Percentiles rank a stretch among this genome's conserved stretches.
These are phyloP conservation scores for Thelephora terrestris DNA, from an alignment of 1,284 basidiomycete species.

Conservation along the genomic window DNA sequence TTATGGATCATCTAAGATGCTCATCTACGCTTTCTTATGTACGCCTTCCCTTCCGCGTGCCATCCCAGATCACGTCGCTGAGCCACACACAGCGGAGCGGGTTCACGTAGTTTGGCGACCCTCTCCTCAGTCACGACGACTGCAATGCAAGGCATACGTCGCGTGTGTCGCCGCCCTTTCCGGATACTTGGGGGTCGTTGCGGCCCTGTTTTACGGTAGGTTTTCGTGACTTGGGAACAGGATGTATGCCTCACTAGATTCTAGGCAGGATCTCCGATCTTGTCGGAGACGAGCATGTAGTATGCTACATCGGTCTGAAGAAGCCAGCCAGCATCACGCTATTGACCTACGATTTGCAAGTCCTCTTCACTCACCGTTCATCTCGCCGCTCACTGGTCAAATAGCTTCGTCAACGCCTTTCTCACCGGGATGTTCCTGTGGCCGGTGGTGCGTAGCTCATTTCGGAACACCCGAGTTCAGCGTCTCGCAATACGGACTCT, in stretches of 20 bases:
- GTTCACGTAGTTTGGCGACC: conserved; percentile 27
- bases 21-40: conserved; percentile 31
- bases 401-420: conserved; percentile 29
- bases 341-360: conserved; percentile 31
- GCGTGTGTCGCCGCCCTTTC: conserved; percentile 20
- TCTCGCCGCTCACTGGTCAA: background rate
- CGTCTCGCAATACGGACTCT: conserved; percentile 32
- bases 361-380: conserved; percentile 7
- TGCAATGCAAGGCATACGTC: conserved; percentile 26
- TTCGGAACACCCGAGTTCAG: conserved; percentile 26
- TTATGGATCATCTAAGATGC: conserved; percentile 26
- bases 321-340: conserved; percentile 30
- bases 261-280: conserved; percentile 16
- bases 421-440: conserved; percentile 38
- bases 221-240: too few species aligned
- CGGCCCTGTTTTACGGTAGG: too few species aligned
- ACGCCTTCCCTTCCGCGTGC: conserved; percentile 1
- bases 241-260: too few species aligned
- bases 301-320: conserved; percentile 36
- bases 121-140: conserved; percentile 13
- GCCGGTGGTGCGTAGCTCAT: conserved; percentile 31
- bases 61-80: background rate
- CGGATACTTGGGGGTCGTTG: conserved; percentile 25
- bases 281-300: conserved; percentile 17
- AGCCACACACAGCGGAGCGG: conserved; percentile 19